Base-by-base conservation (phyloP, 805 yeast genomes). In the Ogataea parapolymorpha region DNA sequence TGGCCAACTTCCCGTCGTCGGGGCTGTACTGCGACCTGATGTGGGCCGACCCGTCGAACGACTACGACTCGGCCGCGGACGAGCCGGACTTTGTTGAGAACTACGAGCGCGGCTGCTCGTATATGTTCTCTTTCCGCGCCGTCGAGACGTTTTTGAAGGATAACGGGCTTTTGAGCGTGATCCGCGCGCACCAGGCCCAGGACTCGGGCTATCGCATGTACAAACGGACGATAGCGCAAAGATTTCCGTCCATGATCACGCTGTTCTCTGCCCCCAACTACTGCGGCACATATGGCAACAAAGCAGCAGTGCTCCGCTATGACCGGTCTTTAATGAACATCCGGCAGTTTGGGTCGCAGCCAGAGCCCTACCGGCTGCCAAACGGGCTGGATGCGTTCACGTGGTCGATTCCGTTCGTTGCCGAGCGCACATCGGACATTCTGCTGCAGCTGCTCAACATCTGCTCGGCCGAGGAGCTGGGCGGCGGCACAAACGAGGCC, bases 311-410 rank as follows among this genome's bases (percentile, higher is more conserved):
- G 6, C 71, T 91, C 53, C 85, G 88, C 61, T 91, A 90, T 63
- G 96, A 87, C 54, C 80, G 87, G 59, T 84, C 88, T 51, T 91
- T 88, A 9, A 83, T 91, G 86, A 91, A 91, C 62, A 88, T 91
- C 45, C 79, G 96, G 40, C 98, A 90, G 65, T 91, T 90, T 71
- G 89, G 29, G 13, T 87, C 62, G 68, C 82, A 55, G 77, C 86
- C 14, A 93, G 95, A 3, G 61, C 98, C 99, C 1, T 91, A 90
- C 67, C 89, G 95, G 89, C 71, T 91, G 48, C 98, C 98, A 6
- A 89, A 90, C 61, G 89, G 90, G 54, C 90, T 89, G 96, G 96
- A 91, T 62, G 96, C 89, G 4, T 91, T 91, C 62, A 84, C 95
- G 14, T 91, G 98, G 98, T 86, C 96, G 2, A 66, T 91, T 46